A percentile compares a stretch with the other conserved stretches of the same genome.
Conservation (phyloP, 73 alveolate species). For the Paramecium sexaurelia region DNA sequence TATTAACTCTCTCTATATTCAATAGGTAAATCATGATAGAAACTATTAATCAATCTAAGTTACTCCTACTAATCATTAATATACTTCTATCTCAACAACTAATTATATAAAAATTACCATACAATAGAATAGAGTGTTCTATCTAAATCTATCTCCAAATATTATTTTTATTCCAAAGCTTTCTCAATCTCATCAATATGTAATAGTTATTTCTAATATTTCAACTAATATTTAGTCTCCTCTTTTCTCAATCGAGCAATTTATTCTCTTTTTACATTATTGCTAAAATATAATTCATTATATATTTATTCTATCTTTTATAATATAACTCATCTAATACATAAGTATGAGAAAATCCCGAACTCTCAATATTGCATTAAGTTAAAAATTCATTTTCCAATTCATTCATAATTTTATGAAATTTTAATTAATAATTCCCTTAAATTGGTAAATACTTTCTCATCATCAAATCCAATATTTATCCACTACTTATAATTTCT, state of each 20-base stretch:
- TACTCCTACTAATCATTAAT: not conserved
- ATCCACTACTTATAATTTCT: no score
- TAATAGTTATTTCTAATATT: not conserved
- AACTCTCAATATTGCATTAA: slow-evolving; percentile 3
- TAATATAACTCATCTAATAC: not conserved
- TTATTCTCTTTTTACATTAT: not conserved
- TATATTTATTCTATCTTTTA: not conserved
- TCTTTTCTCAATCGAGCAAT: not conserved
- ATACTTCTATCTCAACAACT: not conserved
- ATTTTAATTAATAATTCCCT: not conserved
- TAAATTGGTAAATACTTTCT: not conserved
- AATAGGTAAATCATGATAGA: not conserved
- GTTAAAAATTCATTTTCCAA: slow-evolving; percentile 19
- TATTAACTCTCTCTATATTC: not conserved
- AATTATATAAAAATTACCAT: not conserved
- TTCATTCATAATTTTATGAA: slow-evolving; percentile 19
- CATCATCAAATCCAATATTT: no score
- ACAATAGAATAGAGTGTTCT: slow-evolving; percentile 14
- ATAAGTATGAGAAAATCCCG: not conserved
- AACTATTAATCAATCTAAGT: not conserved
- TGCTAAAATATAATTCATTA: not conserved
- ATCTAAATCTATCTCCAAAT: not conserved
- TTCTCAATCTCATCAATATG: not conserved
- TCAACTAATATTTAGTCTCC: not conserved
- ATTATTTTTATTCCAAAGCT: not conserved